These are phyloP conservation scores for Auricularia auricula-judae DNA, from an alignment of 768 basidiomycete genomes.

Conservation along the genomic window DNA sequence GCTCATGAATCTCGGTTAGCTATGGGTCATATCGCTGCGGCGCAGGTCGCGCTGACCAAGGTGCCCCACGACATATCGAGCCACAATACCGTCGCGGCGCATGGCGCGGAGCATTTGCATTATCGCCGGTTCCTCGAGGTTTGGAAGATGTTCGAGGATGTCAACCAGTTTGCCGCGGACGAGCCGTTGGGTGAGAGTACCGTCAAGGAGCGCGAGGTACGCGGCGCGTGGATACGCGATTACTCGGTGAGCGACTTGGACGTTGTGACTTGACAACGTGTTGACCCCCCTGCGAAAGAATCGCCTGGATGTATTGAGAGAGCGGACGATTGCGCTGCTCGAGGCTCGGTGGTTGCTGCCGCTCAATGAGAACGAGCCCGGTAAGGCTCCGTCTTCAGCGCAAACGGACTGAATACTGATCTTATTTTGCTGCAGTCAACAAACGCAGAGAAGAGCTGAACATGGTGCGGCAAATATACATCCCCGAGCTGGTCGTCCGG, in stretches of 20 bases:
- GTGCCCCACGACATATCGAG: slow-evolving; percentile 53
- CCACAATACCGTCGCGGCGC: slow-evolving; percentile 3
- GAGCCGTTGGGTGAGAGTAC: slow-evolving; percentile 30
- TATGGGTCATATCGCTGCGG: slow-evolving; percentile 62
- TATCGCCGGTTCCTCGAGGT: slow-evolving; percentile 71
- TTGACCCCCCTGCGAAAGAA: not conserved
- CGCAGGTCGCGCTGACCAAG: slow-evolving; percentile 44
- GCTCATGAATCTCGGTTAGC: slow-evolving; percentile 28
- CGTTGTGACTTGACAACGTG: not conserved
- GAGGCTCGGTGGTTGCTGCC: slow-evolving; percentile 68
- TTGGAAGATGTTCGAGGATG: slow-evolving; percentile 28
- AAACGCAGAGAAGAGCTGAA: slow-evolving; percentile 37
- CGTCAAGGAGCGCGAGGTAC: slow-evolving; percentile 49
- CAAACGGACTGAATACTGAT: not conserved
- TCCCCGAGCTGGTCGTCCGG: slow-evolving; percentile 83
- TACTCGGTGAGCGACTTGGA: slow-evolving; percentile 37
- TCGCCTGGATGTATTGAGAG: slow-evolving; percentile 52
- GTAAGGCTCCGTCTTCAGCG: not conserved
- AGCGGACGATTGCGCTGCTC: slow-evolving; percentile 56
- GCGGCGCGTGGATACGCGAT: slow-evolving; percentile 49
- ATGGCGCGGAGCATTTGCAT: slow-evolving; percentile 46
- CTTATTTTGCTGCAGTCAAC: not conserved
- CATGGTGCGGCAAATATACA: slow-evolving; percentile 77
- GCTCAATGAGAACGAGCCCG: slow-evolving; percentile 30
- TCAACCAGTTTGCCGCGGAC: slow-evolving; percentile 7